Conservation (phyloP, 768 basidiomycete genomes). For the Candolleomyces aberdarensis region DNA sequence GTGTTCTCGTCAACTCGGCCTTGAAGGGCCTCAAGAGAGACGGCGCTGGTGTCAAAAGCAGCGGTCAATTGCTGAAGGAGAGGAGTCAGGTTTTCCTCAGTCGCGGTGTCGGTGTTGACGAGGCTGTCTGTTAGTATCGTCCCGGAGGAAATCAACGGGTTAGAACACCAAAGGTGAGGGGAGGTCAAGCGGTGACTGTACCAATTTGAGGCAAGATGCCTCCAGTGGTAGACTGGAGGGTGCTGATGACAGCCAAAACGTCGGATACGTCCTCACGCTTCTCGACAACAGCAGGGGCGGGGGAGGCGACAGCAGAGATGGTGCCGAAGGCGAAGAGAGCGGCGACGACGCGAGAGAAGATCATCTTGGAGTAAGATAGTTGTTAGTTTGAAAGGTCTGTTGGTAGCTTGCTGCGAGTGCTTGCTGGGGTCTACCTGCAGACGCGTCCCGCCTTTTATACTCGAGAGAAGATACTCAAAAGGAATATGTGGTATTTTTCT, state of each 20-base stretch:
- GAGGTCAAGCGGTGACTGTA: neutral
- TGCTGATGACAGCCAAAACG: slow-evolving; percentile 4
- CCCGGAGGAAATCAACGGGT: neutral
- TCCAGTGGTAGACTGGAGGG: neutral
- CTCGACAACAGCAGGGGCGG: neutral
- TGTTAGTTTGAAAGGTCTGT: neutral
- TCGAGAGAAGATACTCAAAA: neutral
- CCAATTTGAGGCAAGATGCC: slow-evolving; percentile 12
- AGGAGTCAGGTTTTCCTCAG: slow-evolving; percentile 1
- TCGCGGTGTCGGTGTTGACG: neutral
- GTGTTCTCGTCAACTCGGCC: slow-evolving; percentile 1
- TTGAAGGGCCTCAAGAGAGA: neutral
- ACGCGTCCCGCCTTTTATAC: neutral
- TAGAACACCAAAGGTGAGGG: neutral
- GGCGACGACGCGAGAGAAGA: neutral
- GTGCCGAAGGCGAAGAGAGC: slow-evolving; percentile 6
- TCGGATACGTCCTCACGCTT: slow-evolving; percentile 1
- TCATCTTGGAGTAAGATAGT: neutral
- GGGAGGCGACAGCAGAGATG: neutral
- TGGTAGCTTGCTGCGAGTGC: neutral
- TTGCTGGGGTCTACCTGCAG: neutral
- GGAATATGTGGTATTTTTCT: neutral
- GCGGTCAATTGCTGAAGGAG: slow-evolving; percentile 1
- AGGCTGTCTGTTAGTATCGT: neutral
- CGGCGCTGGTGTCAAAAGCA: neutral